Base-by-base conservation (phyloP, 73 alveolate species). In the Paraurostyla sp. region DNA sequence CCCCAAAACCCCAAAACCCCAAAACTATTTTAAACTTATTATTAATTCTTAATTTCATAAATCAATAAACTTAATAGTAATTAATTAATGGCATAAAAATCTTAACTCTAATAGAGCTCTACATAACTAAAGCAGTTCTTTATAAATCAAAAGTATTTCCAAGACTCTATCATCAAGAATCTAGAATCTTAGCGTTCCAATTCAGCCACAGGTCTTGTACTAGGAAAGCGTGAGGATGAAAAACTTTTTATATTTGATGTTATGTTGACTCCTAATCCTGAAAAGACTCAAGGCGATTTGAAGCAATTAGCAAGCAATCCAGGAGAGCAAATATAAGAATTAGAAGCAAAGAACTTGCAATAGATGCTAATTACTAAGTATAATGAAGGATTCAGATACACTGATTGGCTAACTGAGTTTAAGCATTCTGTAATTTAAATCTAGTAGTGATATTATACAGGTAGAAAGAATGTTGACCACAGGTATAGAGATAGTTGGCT, bases 321-420 rank as follows among this genome's bases (percentile, higher is more conserved):
- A 9, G 25, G 2, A 16, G n/a, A n/a, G n/a, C n/a, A n/a, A n/a
- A n/a, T n/a, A n/a, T n/a, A n/a, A n/a, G 32, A 23, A 33, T 15
- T 69, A 9, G 84, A 20, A 42, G 7, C 29, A 38, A 60, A 60
- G 32, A 11, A 11, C 15, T 27, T 60, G 7, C 16, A 29, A 6
- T 33, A 60, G 50, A 3, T 69, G 32, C 84, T 69, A 7, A 69
- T 11, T 7, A 69, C 58, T 9, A 69, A 69, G 63, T 69, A 41
- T 40, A 43, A 38, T 33, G 84, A 69, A n/a, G n/a, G n/a, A 18
- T 69, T 69, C 40, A 69, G 40, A 38, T 69, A 69, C 62, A 15
- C 84, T 15, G 84, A 69, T 69, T 69, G 84, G 84, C 59, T 69
- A 7, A 42, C 41, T 69, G 84, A 69, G 40, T 69, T 69, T 62